phyloP scores from a whole-genome alignment of 129 eudicot species.

The Chrysanthemum lavandulifolium region DNA sequence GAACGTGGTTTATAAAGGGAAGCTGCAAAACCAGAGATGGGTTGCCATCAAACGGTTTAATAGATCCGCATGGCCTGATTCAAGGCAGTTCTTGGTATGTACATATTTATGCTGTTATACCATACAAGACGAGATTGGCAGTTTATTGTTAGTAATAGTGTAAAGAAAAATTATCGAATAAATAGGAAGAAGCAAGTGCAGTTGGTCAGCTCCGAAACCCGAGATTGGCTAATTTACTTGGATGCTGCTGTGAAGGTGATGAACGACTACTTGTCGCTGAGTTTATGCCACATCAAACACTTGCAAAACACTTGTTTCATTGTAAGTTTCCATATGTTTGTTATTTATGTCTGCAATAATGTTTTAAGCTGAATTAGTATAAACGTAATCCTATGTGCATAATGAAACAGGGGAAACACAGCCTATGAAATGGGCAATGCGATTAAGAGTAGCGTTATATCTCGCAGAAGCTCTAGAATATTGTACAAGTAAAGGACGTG shows the following conservation, averaged over 20 bases:
- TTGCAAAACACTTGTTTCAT: conserved; percentile 84
- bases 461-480: conserved; percentile 88
- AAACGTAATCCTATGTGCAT: conserved; percentile 29
- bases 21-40: conserved; percentile 64
- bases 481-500: conserved; percentile 84
- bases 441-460: conserved; percentile 86
- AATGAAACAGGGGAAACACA: conserved; percentile 78
- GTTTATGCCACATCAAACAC: conserved; percentile 90
- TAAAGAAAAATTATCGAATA: too few species aligned
- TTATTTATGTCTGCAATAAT: background rate
- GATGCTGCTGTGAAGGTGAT: conserved; percentile 88
- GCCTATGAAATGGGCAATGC: conserved; percentile 99
- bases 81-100: conserved; percentile 75
- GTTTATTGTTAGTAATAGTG: too few species aligned
- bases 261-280: conserved; percentile 85
- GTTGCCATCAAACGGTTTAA: conserved; percentile 83
- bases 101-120: too few species aligned
- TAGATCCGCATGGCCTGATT: conserved; percentile 88
- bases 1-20: conserved; percentile 86
- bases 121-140: too few species aligned
- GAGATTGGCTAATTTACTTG: conserved; percentile 77
- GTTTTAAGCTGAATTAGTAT: background rate
- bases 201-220: conserved; percentile 84
- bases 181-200: conserved; percentile 87
- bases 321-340: conserved; percentile 45